Base-by-base conservation (phyloP, 1,284 basidiomycete genomes). In the Prillingera fragicola region DNA sequence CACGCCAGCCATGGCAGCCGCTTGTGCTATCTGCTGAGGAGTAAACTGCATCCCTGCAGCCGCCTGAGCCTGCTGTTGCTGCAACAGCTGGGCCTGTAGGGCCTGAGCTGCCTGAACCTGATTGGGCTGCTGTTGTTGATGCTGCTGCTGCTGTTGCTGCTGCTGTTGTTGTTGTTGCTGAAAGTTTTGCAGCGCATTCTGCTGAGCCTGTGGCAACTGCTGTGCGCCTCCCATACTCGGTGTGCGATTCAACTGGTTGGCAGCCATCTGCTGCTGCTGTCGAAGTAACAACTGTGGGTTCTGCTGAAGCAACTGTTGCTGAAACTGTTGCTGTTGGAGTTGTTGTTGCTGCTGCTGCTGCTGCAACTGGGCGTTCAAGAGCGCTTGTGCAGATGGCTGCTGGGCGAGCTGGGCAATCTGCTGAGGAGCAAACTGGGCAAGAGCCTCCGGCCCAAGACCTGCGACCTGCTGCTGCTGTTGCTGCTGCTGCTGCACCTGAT, bases 321-420 rank as follows among this genome's bases (percentile, higher is more conserved):
- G 29, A 3, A 45, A 26, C 39, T 50, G 27, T 28, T 28, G 48
- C 39, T 50, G 47, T 19, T 48, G 45, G 25, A 41, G 33, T 18
- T 38, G 45, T 22, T 46, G 49, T 9, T 41, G 52, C 25, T 54
- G 52, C 24, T 48, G 45, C 32, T 45, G 43, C n/a, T 50, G 43
- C 38, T 50, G 44, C 12, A 54, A 54, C 25, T 52, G 48, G 23
- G 46, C 49, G 24, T 42, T 42, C 33, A 43, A 40, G 34, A 37
- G 19, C 31, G 38, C 24, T 18, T 38, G 38, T 14, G 33, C 25
- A 4, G 36, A 39, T 28, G 50, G 56, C 34, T 50, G 48, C 34
- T 52, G 51, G 13, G 43, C 42, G 6, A 52, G 36, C 41, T 48
- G 50, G 3, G 50, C 45, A 2, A 57, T 42, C 43, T 52, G 50